A percentile compares a stretch with the other conserved stretches of the same genome.
These are phyloP conservation scores for Chaetomidium leptoderma DNA, from an alignment of 495 filamentous ascomycete genomes.

Conservation along the genomic window DNA sequence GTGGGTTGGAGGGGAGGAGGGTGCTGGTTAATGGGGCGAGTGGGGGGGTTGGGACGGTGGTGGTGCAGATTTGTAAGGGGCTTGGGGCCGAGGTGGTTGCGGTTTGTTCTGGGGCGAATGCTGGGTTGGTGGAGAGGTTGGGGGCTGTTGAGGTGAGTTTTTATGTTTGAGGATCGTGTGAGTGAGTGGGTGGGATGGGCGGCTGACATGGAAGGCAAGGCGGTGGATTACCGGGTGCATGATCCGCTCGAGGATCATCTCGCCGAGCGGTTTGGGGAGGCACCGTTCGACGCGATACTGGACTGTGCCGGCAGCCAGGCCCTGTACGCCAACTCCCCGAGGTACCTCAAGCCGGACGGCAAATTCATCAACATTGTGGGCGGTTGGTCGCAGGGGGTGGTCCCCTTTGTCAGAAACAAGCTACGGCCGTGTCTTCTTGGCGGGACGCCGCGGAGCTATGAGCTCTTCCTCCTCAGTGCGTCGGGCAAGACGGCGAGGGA, in stretches of 20 bases:
- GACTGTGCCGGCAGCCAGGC: conserved; percentile 38
- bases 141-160: conserved; percentile 37
- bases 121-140: conserved; percentile 31
- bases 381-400: conserved; percentile 27
- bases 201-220: conserved; percentile 20
- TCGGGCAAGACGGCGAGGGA: conserved; percentile 24
- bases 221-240: conserved; percentile 36
- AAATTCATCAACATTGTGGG: conserved; percentile 38
- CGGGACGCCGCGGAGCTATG: conserved; percentile 36
- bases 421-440: conserved; percentile 35
- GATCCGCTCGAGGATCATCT: conserved; percentile 27
- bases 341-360: conserved; percentile 37
- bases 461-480: conserved; percentile 33
- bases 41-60: conserved; percentile 41
- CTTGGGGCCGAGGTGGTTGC: conserved; percentile 33
- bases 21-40: conserved; percentile 44
- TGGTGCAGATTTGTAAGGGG: conserved; percentile 37
- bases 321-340: conserved; percentile 30
- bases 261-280: conserved; percentile 24
- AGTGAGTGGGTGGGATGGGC: not conserved
- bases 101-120: conserved; percentile 35
- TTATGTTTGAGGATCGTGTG: not conserved
- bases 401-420: conserved; percentile 32
- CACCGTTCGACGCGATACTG: conserved; percentile 38
- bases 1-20: conserved; percentile 21